phyloP scores from a whole-genome alignment of 2,329 filamentous ascomycete genomes.

The Sporothrix luriei region DNA sequence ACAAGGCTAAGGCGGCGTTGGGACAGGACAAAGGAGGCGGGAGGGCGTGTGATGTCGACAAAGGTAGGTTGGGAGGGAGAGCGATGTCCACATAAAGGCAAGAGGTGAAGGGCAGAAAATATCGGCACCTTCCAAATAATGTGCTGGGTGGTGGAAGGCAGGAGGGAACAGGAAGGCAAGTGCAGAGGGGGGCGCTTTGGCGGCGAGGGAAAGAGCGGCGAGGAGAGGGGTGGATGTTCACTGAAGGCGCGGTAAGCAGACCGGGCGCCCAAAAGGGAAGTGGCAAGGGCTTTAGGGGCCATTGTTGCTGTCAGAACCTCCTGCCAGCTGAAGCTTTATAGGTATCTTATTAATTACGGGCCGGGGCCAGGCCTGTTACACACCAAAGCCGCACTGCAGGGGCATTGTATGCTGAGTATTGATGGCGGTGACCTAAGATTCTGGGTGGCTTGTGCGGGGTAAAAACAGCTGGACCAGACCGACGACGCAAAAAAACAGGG shows the following conservation, averaged over 20 bases:
- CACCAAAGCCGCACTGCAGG: not conserved
- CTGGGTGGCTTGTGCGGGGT: constrained; percentile 23
- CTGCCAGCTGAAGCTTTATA: not conserved
- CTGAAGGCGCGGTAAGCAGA: not conserved
- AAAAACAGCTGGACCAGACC: not conserved
- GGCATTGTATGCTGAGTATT: not conserved
- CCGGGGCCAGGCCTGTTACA: not conserved
- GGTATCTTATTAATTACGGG: too few species aligned
- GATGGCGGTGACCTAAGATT: not conserved
- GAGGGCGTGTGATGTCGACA: not conserved
- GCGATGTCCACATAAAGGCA: not conserved
- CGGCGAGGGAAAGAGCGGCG: constrained; percentile 3
- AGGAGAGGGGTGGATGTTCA: not conserved
- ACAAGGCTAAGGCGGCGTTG: constrained; percentile 5
- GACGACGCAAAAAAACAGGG: not conserved
- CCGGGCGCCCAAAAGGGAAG: constrained; percentile 20
- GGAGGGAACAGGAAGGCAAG: constrained; percentile 8
- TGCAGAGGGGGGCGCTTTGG: not conserved
- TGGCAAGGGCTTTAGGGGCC: not conserved
- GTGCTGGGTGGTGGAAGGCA: constrained; percentile 9
- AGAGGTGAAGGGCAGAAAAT: constrained; percentile 9
- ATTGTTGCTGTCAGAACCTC: not conserved
- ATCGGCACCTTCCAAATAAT: constrained; percentile 19
- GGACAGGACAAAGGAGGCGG: constrained; percentile 17
- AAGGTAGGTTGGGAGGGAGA: not conserved